Evolutionary conservation across 192 early-diverging fungal genomes (phyloP).

Genomic region (Umbelopsis sp.): DNA sequence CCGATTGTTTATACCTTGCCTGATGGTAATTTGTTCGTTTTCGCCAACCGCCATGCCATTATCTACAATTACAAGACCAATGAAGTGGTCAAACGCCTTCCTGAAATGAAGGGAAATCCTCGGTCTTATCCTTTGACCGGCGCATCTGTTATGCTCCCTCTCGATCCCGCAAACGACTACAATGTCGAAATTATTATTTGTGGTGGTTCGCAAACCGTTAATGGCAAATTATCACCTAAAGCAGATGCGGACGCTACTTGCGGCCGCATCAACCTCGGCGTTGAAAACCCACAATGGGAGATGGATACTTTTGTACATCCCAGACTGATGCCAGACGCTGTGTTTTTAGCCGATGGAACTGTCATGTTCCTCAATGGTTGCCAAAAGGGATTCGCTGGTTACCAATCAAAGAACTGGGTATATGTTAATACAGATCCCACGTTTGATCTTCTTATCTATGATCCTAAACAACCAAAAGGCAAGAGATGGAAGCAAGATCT

Average conservation of each 20-base stretch:
- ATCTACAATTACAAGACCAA: slow-evolving; percentile 53
- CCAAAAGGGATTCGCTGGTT: slow-evolving; percentile 53
- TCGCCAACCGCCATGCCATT: slow-evolving; percentile 56
- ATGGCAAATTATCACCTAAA: slow-evolving; percentile 15
- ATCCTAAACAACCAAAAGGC: slow-evolving; percentile 44
- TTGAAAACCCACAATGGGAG: slow-evolving; percentile 47
- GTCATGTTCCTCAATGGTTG: slow-evolving; percentile 61
- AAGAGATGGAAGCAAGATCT: slow-evolving; percentile 48
- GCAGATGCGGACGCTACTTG: slow-evolving; percentile 43
- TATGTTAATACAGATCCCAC: slow-evolving; percentile 41
- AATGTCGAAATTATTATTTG: slow-evolving; percentile 59
- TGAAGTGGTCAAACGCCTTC: slow-evolving; percentile 36
- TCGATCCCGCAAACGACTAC: slow-evolving; percentile 59
- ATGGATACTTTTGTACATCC: slow-evolving; percentile 51
- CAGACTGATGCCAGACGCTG: slow-evolving; percentile 51
- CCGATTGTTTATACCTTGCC: slow-evolving; percentile 54
- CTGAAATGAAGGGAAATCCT: slow-evolving; percentile 47
- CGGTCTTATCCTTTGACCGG: slow-evolving; percentile 62
- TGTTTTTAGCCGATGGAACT: slow-evolving; percentile 53
- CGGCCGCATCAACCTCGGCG: slow-evolving; percentile 47
- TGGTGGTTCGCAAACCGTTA: slow-evolving; percentile 51
- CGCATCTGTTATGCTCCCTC: slow-evolving; percentile 54
- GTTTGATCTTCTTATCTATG: slow-evolving; percentile 56
- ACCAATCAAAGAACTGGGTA: slow-evolving; percentile 33
- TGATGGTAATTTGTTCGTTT: slow-evolving; percentile 53